These are phyloP conservation scores for Gossypium gossypioides DNA, from an alignment of 441 rosid species.

Conservation along the genomic window DNA sequence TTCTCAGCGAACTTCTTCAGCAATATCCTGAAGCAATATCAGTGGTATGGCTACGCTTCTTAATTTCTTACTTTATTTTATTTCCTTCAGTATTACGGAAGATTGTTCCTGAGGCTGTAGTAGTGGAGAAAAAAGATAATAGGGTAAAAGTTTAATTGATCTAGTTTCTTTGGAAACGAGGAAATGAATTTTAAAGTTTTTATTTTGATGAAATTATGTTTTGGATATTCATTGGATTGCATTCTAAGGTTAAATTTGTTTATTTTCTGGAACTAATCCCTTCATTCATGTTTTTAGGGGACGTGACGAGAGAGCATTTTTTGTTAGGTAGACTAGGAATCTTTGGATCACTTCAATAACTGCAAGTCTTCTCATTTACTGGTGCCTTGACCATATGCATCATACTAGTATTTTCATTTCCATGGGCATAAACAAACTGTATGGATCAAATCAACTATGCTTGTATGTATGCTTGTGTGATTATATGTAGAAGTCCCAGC, in stretches of 20 bases:
- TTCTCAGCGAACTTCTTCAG: slow-evolving; percentile 49
- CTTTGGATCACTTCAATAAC: neutral
- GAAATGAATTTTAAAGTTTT: neutral
- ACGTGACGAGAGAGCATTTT: neutral
- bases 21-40: slow-evolving; percentile 68
- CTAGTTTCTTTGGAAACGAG: neutral
- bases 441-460: too few relatives aligned
- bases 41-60: slow-evolving; percentile 37
- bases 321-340: neutral
- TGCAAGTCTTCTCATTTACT: too few relatives aligned
- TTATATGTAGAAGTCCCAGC: neutral
- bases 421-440: neutral
- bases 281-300: neutral
- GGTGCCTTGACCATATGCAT: neutral
- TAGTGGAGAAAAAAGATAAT: too few relatives aligned
- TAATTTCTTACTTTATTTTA: neutral
- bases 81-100: neutral
- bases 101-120: too few relatives aligned
- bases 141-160: neutral
- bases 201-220: neutral
- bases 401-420: neutral
- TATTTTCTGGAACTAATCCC: neutral
- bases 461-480: too few relatives aligned
- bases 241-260: neutral
- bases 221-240: neutral